Percentiles rank a stretch among this genome's conserved stretches.
phyloP scores from a whole-genome alignment of 2,329 filamentous ascomycete genomes.

The Aspergillus melleus region DNA sequence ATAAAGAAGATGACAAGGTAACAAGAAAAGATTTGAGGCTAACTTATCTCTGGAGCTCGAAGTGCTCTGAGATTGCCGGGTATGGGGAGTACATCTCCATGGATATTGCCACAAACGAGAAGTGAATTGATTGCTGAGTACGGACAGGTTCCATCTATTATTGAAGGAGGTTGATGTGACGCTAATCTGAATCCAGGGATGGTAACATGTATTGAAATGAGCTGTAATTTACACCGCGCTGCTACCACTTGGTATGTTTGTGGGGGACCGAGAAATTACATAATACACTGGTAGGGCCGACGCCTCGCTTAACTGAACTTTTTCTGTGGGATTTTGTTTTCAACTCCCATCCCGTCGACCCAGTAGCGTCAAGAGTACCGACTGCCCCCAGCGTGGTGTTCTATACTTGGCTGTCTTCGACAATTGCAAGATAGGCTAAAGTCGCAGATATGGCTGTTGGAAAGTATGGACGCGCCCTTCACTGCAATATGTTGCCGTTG shows the following conservation, averaged over 20 bases:
- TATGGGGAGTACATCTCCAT: no score
- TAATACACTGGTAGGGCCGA: constrained; percentile 36
- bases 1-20: no score
- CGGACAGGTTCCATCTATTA: no score
- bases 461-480: constrained; percentile 58
- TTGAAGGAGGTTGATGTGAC: no score
- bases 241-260: not conserved
- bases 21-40: no score
- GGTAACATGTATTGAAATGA: not conserved
- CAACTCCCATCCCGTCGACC: constrained; percentile 35
- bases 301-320: constrained; percentile 45
- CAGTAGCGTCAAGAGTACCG: constrained; percentile 35
- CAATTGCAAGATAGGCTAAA: constrained; percentile 44
- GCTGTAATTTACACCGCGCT: no score
- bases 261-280: constrained; percentile 27
- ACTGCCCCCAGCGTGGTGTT: constrained; percentile 42
- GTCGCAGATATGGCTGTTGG: constrained; percentile 79
- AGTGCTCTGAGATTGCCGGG: no score
- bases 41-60: no score
- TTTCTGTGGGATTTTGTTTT: constrained; percentile 48
- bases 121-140: no score
- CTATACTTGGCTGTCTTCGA: constrained; percentile 45
- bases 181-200: no score
- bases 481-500: not conserved
- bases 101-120: no score